phyloP scores from a whole-genome alignment of 2,329 filamentous ascomycete species.

The Gnomoniopsis smithogilvyi region DNA sequence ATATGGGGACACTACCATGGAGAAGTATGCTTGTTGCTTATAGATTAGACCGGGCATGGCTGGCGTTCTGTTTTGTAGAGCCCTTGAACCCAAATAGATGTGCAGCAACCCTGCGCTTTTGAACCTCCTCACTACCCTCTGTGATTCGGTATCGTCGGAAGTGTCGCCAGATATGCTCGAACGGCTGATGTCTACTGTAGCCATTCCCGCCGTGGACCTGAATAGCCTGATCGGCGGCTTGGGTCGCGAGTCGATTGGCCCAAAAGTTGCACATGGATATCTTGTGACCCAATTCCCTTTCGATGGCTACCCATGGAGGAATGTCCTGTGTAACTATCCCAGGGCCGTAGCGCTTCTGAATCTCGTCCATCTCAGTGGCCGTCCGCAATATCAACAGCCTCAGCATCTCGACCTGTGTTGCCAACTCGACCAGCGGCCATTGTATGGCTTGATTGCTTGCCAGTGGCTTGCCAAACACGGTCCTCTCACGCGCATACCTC shows the following conservation, averaged over 20 bases:
- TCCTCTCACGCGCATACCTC: constrained; percentile 50
- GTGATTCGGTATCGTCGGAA: constrained; percentile 62
- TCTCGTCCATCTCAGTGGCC: constrained; percentile 57
- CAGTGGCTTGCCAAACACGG: constrained; percentile 55
- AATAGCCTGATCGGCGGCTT: constrained; percentile 60
- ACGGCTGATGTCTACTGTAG: constrained; percentile 55
- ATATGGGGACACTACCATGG: not conserved
- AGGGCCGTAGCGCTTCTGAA: constrained; percentile 29
- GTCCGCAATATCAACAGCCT: constrained; percentile 59
- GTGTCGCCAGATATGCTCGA: constrained; percentile 65
- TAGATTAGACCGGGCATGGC: constrained; percentile 2
- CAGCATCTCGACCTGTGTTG: constrained; percentile 61
- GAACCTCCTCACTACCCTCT: constrained; percentile 63
- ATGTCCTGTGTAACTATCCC: not conserved
- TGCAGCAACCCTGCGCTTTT: constrained; percentile 62
- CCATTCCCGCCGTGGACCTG: constrained; percentile 60
- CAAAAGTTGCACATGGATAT: constrained; percentile 66
- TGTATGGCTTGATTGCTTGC: constrained; percentile 60
- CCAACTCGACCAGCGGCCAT: constrained; percentile 60
- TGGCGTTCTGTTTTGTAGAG: not conserved
- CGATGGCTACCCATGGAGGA: constrained; percentile 47
- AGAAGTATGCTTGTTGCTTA: constrained; percentile 31
- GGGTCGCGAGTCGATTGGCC: constrained; percentile 57
- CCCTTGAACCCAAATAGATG: constrained; percentile 37
- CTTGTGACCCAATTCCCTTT: constrained; percentile 56